phyloP scores from a whole-genome alignment of 2,329 filamentous ascomycete species.

The Aphanocladium album region DNA sequence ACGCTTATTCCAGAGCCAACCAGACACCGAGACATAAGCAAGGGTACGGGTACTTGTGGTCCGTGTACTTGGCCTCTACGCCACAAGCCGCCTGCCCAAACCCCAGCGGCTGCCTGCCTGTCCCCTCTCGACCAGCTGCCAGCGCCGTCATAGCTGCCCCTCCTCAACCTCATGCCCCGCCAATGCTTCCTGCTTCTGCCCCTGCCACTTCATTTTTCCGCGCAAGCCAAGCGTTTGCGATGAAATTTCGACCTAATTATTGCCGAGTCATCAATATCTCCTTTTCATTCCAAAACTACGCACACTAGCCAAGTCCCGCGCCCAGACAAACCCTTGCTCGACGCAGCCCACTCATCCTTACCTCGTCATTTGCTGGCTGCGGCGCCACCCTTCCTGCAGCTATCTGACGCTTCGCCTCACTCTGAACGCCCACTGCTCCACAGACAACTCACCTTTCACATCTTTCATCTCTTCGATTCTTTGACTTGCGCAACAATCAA shows the following conservation, averaged over 20 bases:
- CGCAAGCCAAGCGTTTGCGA: background rate
- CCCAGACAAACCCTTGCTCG: background rate
- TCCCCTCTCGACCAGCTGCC: background rate
- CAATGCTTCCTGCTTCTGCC: background rate
- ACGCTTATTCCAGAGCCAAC: background rate
- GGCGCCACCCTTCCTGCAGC: conserved; percentile 3
- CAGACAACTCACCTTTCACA: conserved; percentile 4
- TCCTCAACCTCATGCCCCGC: conserved; percentile 6
- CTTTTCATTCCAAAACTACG: background rate
- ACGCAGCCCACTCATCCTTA: conserved; percentile 1
- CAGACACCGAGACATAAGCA: background rate
- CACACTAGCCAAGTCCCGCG: background rate
- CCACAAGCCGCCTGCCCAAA: background rate
- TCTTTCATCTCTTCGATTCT: conserved; percentile 3
- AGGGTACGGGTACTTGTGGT: background rate
- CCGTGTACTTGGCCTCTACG: background rate
- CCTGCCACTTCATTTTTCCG: background rate
- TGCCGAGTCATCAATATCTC: background rate
- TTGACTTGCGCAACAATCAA: background rate
- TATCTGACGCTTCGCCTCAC: conserved; percentile 12
- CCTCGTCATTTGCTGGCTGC: conserved; percentile 1
- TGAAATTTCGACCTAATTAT: background rate
- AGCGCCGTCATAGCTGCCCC: conserved; percentile 4
- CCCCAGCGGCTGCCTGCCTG: background rate
- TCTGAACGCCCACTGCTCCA: conserved; percentile 5